A percentile compares a stretch with the other conserved stretches of the same genome.
Evolutionary conservation across 768 basidiomycete species (phyloP).

Genomic region (Imleria badia): DNA sequence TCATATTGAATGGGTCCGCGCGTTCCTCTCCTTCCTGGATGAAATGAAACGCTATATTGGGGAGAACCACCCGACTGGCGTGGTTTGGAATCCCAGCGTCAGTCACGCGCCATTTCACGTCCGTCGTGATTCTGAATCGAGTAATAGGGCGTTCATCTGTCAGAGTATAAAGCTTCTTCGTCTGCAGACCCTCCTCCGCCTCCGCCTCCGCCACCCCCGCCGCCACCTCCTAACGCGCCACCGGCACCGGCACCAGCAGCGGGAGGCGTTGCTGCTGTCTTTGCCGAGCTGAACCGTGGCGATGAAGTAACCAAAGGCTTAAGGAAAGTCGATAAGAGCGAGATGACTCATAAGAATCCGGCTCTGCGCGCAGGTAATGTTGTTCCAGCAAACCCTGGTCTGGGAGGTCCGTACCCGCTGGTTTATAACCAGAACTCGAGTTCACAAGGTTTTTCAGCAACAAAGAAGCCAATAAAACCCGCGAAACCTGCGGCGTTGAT

Average conservation of each 20-base stretch:
- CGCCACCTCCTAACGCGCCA: constrained; percentile 45
- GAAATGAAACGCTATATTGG: constrained; percentile 79
- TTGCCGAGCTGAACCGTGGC: constrained; percentile 88
- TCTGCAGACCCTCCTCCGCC: constrained; percentile 30
- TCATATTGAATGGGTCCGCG: constrained; percentile 86
- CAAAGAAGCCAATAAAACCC: constrained; percentile 75
- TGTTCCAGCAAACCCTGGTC: constrained; percentile 45
- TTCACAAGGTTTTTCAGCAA: constrained; percentile 22
- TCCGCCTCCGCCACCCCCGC: constrained; percentile 51
- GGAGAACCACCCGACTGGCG: constrained; percentile 82
- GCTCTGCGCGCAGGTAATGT: constrained; percentile 58
- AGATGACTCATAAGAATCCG: constrained; percentile 99
- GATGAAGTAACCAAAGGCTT: constrained; percentile 87
- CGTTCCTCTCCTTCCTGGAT: constrained; percentile 69
- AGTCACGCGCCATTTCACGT: constrained; percentile 10
- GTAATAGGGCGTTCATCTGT: constrained; percentile 54
- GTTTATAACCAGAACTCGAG: not conserved
- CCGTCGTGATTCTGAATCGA: not conserved
- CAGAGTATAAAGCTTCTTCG: constrained; percentile 47
- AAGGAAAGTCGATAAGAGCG: constrained; percentile 91
- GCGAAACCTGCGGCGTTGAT: constrained; percentile 80
- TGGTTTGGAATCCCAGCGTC: constrained; percentile 87
- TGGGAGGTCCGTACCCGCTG: constrained; percentile 34
- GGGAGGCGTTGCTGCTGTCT: constrained; percentile 75
- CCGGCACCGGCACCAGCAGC: constrained; percentile 42